These are phyloP conservation scores for Holtermanniella nyarrowii DNA, from an alignment of 768 basidiomycete species.

Conservation along the genomic window DNA sequence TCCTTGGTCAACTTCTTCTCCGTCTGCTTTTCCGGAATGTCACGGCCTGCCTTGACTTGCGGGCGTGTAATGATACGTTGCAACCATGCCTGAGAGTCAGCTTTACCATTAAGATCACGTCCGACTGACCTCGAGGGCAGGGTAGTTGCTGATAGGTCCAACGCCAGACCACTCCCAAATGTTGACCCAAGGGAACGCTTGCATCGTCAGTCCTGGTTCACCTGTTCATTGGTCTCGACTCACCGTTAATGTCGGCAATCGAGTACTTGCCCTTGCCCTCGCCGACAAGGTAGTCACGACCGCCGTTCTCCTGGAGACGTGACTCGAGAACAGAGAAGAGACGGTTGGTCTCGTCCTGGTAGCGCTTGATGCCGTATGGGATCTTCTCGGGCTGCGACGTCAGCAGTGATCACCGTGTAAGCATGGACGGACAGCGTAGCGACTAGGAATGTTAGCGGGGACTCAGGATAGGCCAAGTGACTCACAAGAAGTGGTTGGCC, in stretches of 20 bases:
- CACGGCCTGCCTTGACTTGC: constrained; percentile 39
- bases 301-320: constrained; percentile 48
- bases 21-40: constrained; percentile 26
- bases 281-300: constrained; percentile 72
- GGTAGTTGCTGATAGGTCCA: constrained; percentile 54
- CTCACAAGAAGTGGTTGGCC: constrained; percentile 66
- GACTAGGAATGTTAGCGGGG: constrained; percentile 7
- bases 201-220: not conserved
- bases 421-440: constrained; percentile 25
- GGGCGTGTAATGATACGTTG: constrained; percentile 42
- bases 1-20: constrained; percentile 29
- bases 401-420: too few species aligned
- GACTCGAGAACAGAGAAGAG: constrained; percentile 75
- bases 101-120: not conserved
- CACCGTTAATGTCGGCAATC: constrained; percentile 48
- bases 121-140: constrained; percentile 50
- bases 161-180: constrained; percentile 45
- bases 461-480: constrained; percentile 30
- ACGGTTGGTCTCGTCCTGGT: constrained; percentile 68
- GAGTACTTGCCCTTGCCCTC: constrained; percentile 56
- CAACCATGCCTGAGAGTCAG: constrained; percentile 43
- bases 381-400: constrained; percentile 29
- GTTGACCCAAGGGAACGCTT: constrained; percentile 51
- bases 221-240: constrained; percentile 1
- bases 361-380: constrained; percentile 48